These are phyloP conservation scores for Penicillium argentinense DNA, from an alignment of 495 filamentous ascomycete species.

Conservation along the genomic window DNA sequence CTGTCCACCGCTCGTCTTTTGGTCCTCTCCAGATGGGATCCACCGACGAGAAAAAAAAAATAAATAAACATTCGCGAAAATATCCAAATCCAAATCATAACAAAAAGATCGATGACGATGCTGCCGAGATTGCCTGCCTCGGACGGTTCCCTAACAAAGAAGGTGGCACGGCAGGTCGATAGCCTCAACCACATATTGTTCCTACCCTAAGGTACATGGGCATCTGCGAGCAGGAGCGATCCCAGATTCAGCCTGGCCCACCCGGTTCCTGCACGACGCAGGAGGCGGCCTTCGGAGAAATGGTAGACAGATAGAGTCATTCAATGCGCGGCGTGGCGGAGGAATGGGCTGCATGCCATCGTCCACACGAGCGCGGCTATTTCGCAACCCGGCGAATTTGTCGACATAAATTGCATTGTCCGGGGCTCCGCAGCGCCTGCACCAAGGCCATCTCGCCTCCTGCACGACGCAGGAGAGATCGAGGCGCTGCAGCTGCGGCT, in stretches of 20 bases:
- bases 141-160: neutral
- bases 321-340: conserved; percentile 9
- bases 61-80: neutral
- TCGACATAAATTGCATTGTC: conserved; percentile 17
- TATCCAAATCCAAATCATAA: no score
- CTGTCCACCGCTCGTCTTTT: neutral
- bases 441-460: neutral
- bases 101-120: neutral
- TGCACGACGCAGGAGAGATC: conserved; percentile 1
- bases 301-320: conserved; percentile 8
- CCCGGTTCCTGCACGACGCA: conserved; percentile 29
- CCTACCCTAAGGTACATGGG: no score
- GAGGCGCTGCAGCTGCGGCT: conserved; percentile 3
- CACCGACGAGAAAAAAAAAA: neutral
- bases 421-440: neutral
- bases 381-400: conserved; percentile 2
- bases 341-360: conserved; percentile 5
- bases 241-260: no score
- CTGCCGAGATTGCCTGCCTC: no score
- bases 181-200: neutral
- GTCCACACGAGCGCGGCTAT: conserved; percentile 10
- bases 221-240: no score
- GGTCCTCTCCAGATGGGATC: conserved; percentile 2
- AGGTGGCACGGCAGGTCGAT: neutral
- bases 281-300: conserved; percentile 26